These are phyloP conservation scores for Verticillium klebahnii DNA, from an alignment of 2,329 filamentous ascomycete species.

Conservation along the genomic window DNA sequence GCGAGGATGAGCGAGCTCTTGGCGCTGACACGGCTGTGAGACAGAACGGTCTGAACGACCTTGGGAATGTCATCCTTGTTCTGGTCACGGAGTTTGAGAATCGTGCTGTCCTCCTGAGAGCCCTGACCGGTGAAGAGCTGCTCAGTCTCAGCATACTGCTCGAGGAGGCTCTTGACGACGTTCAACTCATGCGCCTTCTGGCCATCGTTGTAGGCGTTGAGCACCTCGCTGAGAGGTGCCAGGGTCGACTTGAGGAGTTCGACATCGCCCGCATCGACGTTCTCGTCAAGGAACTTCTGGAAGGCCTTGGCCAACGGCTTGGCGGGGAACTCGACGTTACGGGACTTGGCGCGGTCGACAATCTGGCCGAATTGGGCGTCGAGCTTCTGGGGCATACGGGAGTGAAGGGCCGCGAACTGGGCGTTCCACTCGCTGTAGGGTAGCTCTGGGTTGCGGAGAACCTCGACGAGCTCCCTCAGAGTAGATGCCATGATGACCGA, in stretches of 20 bases:
- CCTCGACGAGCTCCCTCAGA: constrained; percentile 82
- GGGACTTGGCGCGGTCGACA: constrained; percentile 74
- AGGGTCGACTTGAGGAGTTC: constrained; percentile 70
- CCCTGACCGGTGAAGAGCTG: constrained; percentile 80
- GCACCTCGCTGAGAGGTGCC: constrained; percentile 70
- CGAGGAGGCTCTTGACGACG: constrained; percentile 74
- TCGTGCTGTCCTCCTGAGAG: constrained; percentile 85
- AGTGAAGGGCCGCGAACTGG: constrained; percentile 93
- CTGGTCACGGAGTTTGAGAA: constrained; percentile 89
- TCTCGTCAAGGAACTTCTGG: constrained; percentile 83
- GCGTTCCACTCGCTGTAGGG: constrained; percentile 96
- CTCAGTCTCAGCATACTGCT: constrained; percentile 80
- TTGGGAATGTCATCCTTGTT: constrained; percentile 87
- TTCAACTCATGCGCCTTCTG: constrained; percentile 86
- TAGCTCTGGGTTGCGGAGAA: constrained; percentile 82
- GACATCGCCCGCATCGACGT: constrained; percentile 67
- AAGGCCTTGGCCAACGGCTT: constrained; percentile 82
- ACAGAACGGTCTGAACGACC: constrained; percentile 85
- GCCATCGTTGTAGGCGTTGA: constrained; percentile 78
- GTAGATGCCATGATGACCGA: constrained; percentile 90
- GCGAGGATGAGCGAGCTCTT: constrained; percentile 94
- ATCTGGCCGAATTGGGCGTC: constrained; percentile 78
- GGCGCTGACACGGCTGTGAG: constrained; percentile 83
- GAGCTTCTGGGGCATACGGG: constrained; percentile 93
- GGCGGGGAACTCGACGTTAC: constrained; percentile 84